A percentile compares a stretch with the other conserved stretches of the same genome.
Conservation (phyloP, 768 basidiomycete genomes). For the Leccinum sublutescens region DNA sequence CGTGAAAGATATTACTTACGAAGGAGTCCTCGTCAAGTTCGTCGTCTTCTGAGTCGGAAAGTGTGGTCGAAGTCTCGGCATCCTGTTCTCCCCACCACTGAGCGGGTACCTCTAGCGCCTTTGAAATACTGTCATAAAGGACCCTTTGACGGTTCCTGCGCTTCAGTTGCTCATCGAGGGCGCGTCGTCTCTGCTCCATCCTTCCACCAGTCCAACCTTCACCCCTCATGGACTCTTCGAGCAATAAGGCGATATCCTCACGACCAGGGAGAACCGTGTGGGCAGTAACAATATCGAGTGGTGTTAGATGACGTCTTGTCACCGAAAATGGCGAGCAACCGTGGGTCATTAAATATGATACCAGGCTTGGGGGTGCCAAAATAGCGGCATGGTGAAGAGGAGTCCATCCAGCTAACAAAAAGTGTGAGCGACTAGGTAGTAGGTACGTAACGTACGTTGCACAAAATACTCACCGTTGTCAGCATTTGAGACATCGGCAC, state of each 20-base stretch:
- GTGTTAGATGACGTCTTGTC: constrained; percentile 77
- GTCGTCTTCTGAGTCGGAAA: constrained; percentile 49
- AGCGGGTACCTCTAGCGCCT: constrained; percentile 52
- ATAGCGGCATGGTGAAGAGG: constrained; percentile 91
- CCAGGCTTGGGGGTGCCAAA: constrained; percentile 82
- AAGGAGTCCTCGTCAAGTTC: constrained; percentile 49
- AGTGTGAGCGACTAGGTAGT: constrained; percentile 2
- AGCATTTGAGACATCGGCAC: constrained; percentile 58
- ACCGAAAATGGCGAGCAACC: constrained; percentile 80
- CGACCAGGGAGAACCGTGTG: constrained; percentile 79
- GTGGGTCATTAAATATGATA: constrained; percentile 90
- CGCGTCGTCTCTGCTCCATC: constrained; percentile 66
- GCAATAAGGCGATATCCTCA: constrained; percentile 79
- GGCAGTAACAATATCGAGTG: constrained; percentile 87
- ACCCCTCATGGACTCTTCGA: constrained; percentile 86
- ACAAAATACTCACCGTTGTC: constrained; percentile 56
- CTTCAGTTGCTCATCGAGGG: constrained; percentile 56
- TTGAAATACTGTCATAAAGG: constrained; percentile 58
- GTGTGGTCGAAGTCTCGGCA: constrained; percentile 42
- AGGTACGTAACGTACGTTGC: not conserved
- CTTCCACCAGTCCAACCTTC: constrained; percentile 80
- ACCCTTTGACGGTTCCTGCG: constrained; percentile 51
- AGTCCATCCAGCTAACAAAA: constrained; percentile 82
- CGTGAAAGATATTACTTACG: constrained; percentile 33
- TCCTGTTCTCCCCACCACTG: constrained; percentile 66